Evolutionary conservation across 371 early-diverging fungal genomes (phyloP), one percentile per base, ranked within the genome.

Genomic region (Rhizomucor pusillus): DNA sequence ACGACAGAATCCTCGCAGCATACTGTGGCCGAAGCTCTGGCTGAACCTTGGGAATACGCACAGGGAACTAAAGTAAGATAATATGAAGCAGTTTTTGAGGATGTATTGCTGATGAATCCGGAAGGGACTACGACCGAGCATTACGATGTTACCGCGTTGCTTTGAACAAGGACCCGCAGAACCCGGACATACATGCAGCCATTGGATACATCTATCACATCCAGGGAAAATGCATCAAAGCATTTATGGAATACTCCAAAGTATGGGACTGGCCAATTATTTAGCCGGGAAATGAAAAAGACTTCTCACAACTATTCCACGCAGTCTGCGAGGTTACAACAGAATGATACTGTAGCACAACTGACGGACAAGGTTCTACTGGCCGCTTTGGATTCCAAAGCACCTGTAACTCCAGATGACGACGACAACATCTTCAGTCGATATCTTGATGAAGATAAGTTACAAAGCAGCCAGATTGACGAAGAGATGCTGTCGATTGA

Each of bases 31-130:
- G 49, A 74, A 75, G 0, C 67, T 81, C 0, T 87, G 85, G 81
- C 75, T 69, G 53, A 90, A 90, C 52, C 59, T 91, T 24, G 93
- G 86, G 0, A 88, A 90, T 56, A 69, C 82, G 1, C 85, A 84
- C 59, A 76, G 87, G 11, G 73, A 80, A 56, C 65, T 77, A 35
- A 71, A 82, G 88, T 87, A 65, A 60, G 66, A n/a, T n/a, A n/a
- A n/a, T n/a, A n/a, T n/a, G n/a, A n/a, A n/a, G n/a, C n/a, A n/a
- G n/a, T n/a, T n/a, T n/a, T n/a, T n/a, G n/a, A n/a, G n/a, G 3
- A 9, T 20, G 4, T 36, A 16, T 43, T 35, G 7, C n/a, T 53
- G 5, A 52, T 52, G 25, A 43, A 2, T 54, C 39, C 14, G 24
- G 1, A 45, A 83, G 85, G 10, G 69, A 82, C 19, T 71, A 68